These are phyloP conservation scores for Fragaria iinumae DNA, from an alignment of 306 rosid genomes.

Conservation along the genomic window DNA sequence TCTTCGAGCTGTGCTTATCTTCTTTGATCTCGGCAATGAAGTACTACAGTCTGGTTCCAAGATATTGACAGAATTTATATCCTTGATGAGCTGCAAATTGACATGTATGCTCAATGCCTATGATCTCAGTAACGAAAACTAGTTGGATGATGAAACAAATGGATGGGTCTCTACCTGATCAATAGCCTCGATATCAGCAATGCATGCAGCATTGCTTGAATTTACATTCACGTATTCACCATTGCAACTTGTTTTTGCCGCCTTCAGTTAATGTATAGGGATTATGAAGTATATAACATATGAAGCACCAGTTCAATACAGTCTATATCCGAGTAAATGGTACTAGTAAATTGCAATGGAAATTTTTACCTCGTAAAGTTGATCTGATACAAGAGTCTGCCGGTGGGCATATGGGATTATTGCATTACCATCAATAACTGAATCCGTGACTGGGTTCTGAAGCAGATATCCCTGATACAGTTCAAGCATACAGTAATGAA, in stretches of 20 bases:
- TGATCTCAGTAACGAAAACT: not conserved
- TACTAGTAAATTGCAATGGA: not conserved
- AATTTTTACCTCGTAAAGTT: slow-evolving; percentile 12
- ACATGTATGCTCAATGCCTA: not conserved
- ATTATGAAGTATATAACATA: not conserved
- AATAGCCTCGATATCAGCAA: slow-evolving; percentile 15
- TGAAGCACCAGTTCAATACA: not conserved
- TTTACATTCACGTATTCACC: slow-evolving; percentile 22
- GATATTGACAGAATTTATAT: slow-evolving; percentile 9
- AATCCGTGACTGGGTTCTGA: slow-evolving; percentile 23
- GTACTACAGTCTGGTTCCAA: slow-evolving; percentile 20
- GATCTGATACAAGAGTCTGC: slow-evolving; percentile 17
- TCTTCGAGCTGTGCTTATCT: slow-evolving; percentile 9
- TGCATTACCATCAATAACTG: slow-evolving; percentile 19
- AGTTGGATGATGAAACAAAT: not conserved
- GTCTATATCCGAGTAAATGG: not conserved
- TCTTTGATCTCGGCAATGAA: slow-evolving; percentile 9
- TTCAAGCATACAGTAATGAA: not conserved
- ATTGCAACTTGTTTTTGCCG: slow-evolving; percentile 22
- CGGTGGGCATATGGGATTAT: slow-evolving; percentile 7
- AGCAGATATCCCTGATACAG: slow-evolving; percentile 24
- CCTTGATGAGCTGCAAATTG: slow-evolving; percentile 21
- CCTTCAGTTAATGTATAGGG: slow-evolving; percentile 5
- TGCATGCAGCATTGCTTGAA: slow-evolving; percentile 17
- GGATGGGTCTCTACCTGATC: not conserved